These are phyloP conservation scores for Cercophora samala DNA, from an alignment of 495 filamentous ascomycete species.

Conservation along the genomic window DNA sequence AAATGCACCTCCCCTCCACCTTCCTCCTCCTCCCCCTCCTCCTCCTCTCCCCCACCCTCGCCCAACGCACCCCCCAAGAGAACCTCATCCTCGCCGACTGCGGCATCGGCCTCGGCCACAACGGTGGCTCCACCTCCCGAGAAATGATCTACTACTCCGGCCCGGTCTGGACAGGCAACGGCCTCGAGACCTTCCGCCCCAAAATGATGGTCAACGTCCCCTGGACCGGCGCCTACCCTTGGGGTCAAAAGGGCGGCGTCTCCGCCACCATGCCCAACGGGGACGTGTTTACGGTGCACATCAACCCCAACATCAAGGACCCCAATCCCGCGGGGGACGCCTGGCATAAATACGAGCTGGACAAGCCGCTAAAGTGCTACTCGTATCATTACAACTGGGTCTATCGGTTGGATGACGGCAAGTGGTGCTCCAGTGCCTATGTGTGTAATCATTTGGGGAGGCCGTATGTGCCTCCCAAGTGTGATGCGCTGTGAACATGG, in stretches of 20 bases:
- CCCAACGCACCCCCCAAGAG: constrained; percentile 9
- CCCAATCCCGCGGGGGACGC: constrained; percentile 9
- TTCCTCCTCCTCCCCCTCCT: neutral
- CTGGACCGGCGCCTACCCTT: constrained; percentile 13
- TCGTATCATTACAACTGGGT: constrained; percentile 10
- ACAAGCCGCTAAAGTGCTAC: constrained; percentile 15
- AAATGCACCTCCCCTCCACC: neutral
- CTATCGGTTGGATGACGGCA: constrained; percentile 10
- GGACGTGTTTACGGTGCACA: constrained; percentile 2
- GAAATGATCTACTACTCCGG: constrained; percentile 15
- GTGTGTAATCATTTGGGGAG: constrained; percentile 10
- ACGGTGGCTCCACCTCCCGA: constrained; percentile 12
- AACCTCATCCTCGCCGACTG: constrained; percentile 13
- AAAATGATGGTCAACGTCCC: constrained; percentile 14
- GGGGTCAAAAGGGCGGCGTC: constrained; percentile 9
- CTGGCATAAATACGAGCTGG: constrained; percentile 7
- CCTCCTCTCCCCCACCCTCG: neutral
- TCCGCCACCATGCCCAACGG: constrained; percentile 12
- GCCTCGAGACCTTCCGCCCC: constrained; percentile 1
- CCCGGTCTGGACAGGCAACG: constrained; percentile 7
- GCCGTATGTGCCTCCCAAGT: constrained; percentile 1
- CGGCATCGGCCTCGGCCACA: constrained; percentile 13
- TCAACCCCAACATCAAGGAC: constrained; percentile 15
- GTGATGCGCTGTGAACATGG: neutral
- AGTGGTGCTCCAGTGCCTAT: constrained; percentile 14